Evolutionary conservation across 148 eudicot genomes (phyloP).

Genomic region (Rhododendron ovatum): DNA sequence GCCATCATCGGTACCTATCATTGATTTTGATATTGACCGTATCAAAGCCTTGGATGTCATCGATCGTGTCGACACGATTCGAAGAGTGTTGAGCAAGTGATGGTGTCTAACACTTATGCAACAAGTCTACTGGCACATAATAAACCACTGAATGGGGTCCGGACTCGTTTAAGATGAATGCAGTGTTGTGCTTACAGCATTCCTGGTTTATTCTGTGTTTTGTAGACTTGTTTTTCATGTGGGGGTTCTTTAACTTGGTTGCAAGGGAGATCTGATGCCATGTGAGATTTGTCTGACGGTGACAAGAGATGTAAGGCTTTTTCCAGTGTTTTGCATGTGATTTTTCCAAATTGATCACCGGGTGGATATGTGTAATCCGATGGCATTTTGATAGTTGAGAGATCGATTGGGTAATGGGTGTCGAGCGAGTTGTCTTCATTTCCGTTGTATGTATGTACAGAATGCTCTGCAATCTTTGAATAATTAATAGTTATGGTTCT

Average conservation of each 20-base stretch:
- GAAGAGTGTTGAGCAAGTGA: conserved; percentile 17
- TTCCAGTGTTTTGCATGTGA: conserved; percentile 2
- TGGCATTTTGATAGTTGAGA: conserved; percentile 6
- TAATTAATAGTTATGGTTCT: conserved; percentile 6
- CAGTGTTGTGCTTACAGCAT: neutral
- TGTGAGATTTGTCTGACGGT: conserved; percentile 6
- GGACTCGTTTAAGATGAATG: neutral
- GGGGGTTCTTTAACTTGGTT: neutral
- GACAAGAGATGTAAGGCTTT: neutral
- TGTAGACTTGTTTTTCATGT: neutral
- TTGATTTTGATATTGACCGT: conserved; percentile 71
- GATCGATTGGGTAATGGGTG: conserved; percentile 1
- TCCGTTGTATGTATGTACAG: conserved; percentile 13
- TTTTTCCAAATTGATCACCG: neutral
- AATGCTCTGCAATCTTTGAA: conserved; percentile 7
- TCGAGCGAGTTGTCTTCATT: conserved; percentile 8
- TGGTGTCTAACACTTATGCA: neutral
- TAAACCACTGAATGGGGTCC: neutral
- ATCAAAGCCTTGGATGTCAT: conserved; percentile 89
- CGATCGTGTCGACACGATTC: conserved; percentile 75
- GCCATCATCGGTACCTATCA: conserved; percentile 71
- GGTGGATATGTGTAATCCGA: neutral
- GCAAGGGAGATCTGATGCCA: neutral
- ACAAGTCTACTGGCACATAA: neutral
- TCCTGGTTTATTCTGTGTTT: neutral